phyloP scores from a whole-genome alignment of 768 basidiomycete genomes.

The Pleurotus platypus region DNA sequence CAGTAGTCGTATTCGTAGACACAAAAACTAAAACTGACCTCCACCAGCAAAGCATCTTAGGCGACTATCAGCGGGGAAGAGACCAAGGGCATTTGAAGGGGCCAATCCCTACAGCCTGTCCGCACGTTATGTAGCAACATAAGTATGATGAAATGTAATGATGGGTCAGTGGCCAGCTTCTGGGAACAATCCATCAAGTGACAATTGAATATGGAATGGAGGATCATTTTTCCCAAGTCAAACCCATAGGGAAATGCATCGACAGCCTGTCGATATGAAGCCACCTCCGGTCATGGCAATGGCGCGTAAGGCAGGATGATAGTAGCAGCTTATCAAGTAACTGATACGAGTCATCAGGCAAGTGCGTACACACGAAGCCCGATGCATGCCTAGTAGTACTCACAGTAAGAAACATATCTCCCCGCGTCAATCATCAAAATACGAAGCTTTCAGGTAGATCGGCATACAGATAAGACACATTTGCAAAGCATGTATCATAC shows the following conservation, averaged over 20 bases:
- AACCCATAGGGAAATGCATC: background rate
- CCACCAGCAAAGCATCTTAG: slow-evolving; percentile 1
- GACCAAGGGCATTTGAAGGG: too few species aligned
- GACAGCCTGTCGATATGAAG: background rate
- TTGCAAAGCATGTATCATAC: background rate
- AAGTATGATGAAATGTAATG: background rate
- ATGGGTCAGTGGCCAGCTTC: background rate
- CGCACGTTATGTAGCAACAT: too few species aligned
- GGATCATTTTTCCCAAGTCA: background rate
- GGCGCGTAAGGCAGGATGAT: too few species aligned
- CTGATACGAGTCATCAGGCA: too few species aligned
- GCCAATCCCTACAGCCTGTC: too few species aligned
- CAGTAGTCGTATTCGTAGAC: background rate
- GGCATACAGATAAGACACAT: background rate
- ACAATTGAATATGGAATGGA: background rate
- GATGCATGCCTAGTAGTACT: background rate
- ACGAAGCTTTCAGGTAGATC: background rate
- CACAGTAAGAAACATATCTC: background rate
- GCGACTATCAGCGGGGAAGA: background rate
- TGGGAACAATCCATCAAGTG: background rate
- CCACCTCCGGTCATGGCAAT: too few species aligned
- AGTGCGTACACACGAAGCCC: background rate
- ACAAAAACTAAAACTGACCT: background rate
- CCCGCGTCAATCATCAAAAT: background rate
- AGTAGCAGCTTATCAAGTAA: too few species aligned